Base-by-base conservation (phyloP, 2,329 filamentous ascomycete species). In the Rosellinia necatrix region DNA sequence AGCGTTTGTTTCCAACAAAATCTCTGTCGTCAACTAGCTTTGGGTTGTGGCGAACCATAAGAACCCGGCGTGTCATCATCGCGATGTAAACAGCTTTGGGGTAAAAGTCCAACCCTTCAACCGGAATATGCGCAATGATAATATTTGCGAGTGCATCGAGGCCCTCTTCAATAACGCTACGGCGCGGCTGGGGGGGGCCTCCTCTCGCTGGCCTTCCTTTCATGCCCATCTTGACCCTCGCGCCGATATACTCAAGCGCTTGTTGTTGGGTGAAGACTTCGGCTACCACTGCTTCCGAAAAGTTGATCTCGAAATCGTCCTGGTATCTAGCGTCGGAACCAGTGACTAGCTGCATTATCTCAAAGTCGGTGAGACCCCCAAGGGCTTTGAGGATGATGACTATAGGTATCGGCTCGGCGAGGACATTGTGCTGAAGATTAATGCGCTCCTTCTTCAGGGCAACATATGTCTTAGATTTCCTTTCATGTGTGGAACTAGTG, bases 401-500 rank as follows among this genome's bases (percentile, higher is more conserved):
- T 53, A 99, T 94, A 0, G 96, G 96, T n/a, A 99, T 85, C 58
- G 94, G 89, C 70, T 99, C 94, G 44, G 88, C 88, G 6, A 99
- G 78, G 40, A 96, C 91, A 72, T 99, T 99, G 76, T 99, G 94
- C 62, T 91, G 88, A 40, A 99, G 81, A 56, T 88, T 87, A 57
- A 99, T 90, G 47, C 89, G 85, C 52, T 96, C 93, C 72, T 97
- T 97, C 76, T 97, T 97, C 50, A 96, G 77, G 12, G 93, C 84
- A 48, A 99, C 91, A 66, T 97, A 97, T 52, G 91, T 97, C 78
- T 99, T 99, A 9, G 94, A 97, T 74, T 97, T 97, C 67, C 96
- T 85, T 73, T 97, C 94, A 73, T 97, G 92, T 1, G 96, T 97
- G 25, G 94, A 97, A 84, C 92, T 96, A 6, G 92, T 99, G 25